phyloP scores from a whole-genome alignment of 1,139 yeast genomes.

The Kodamaea arcana region DNA sequence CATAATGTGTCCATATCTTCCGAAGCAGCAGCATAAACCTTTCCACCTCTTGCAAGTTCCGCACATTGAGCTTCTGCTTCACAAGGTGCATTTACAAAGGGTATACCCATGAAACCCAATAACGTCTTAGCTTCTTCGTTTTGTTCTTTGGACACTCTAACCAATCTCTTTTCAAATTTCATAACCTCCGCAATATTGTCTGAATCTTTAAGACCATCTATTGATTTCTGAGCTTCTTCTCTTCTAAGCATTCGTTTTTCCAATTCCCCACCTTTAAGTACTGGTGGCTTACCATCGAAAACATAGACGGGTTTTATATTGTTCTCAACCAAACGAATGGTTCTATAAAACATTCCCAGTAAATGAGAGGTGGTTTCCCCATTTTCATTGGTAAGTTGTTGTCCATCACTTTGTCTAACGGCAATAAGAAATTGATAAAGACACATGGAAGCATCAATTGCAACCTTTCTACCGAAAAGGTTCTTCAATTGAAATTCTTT shows the following conservation, averaged over 20 bases:
- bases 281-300: conserved; percentile 95
- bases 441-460: conserved; percentile 89
- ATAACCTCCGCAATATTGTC: conserved; percentile 76
- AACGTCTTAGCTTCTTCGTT: conserved; percentile 88
- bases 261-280: conserved; percentile 86
- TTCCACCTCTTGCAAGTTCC: conserved; percentile 78
- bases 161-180: conserved; percentile 81
- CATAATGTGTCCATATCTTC: conserved; percentile 99
- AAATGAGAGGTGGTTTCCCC: conserved; percentile 96
- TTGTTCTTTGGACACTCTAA: conserved; percentile 81
- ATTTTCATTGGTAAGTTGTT: conserved; percentile 76
- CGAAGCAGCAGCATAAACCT: conserved; percentile 94
- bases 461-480: conserved; percentile 90
- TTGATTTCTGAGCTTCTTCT: conserved; percentile 76
- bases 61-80: conserved; percentile 99
- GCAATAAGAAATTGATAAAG: conserved; percentile 92
- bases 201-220: conserved; percentile 70
- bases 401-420: conserved; percentile 96
- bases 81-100: conserved; percentile 89
- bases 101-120: conserved; percentile 87
- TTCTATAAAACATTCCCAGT: conserved; percentile 93
- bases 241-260: conserved; percentile 78
- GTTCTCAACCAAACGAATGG: conserved; percentile 80
- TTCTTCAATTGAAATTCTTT: conserved; percentile 77
- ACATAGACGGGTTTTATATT: conserved; percentile 96